Evolutionary conservation across 2,329 filamentous ascomycete genomes (phyloP).

Genomic region (Biscogniauxia mediterranea): DNA sequence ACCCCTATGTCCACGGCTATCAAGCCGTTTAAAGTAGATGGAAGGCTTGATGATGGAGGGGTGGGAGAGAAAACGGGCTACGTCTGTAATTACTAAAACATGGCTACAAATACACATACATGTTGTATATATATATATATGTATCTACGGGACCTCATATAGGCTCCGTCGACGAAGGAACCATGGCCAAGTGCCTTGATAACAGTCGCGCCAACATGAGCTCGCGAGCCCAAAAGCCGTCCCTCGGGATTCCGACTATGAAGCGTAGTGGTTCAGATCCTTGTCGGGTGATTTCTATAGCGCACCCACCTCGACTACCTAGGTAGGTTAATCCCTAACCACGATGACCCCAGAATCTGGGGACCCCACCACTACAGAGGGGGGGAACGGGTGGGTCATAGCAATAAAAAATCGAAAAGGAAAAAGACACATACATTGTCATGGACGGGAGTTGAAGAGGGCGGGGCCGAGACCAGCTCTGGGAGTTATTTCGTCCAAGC

Average conservation of each 20-base stretch:
- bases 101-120: not conserved
- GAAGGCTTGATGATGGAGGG: not conserved
- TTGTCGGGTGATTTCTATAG: conserved; percentile 6
- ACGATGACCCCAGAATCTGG: conserved; percentile 17
- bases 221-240: not conserved
- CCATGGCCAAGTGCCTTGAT: not conserved
- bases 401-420: conserved; percentile 10
- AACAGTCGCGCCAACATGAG: not conserved
- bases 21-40: not conserved
- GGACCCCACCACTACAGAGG: conserved; percentile 18
- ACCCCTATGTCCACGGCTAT: not conserved
- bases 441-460: not conserved
- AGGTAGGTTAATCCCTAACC: conserved; percentile 10
- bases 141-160: not conserved
- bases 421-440: not conserved
- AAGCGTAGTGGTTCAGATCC: conserved; percentile 4
- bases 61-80: not conserved
- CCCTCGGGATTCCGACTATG: not conserved
- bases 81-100: not conserved
- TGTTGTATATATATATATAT: too few species aligned
- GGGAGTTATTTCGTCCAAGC: conserved; percentile 11
- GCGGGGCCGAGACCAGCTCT: conserved; percentile 10
- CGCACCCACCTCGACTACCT: not conserved
- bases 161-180: not conserved
- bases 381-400: conserved; percentile 7